Evolutionary conservation across 768 basidiomycete species (phyloP).

Genomic region (Lepiota brunneoincarnata): DNA sequence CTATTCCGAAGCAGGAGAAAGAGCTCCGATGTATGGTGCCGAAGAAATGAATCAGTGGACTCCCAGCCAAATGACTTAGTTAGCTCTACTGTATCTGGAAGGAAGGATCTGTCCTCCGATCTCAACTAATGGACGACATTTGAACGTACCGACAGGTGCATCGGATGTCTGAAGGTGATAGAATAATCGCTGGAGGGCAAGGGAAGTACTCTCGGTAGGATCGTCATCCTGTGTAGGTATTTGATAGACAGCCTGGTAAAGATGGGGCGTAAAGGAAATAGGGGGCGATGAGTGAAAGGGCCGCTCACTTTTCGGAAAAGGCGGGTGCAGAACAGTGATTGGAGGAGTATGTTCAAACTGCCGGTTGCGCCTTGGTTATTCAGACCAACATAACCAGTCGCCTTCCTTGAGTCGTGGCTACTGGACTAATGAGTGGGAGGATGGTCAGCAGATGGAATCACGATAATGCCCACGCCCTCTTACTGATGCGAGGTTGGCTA

Average conservation of each 20-base stretch:
- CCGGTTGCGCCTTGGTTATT: constrained; percentile 99
- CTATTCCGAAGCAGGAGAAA: constrained; percentile 97
- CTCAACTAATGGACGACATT: neutral
- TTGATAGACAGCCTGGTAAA: constrained; percentile 90
- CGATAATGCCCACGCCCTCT: no score
- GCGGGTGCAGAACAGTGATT: constrained; percentile 92
- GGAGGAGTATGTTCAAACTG: constrained; percentile 99
- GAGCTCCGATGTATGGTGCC: constrained; percentile 99
- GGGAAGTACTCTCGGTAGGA: constrained; percentile 89
- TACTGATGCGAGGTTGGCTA: no score
- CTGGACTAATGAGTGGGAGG: constrained; percentile 19
- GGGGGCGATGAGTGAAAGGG: neutral
- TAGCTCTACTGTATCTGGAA: constrained; percentile 87
- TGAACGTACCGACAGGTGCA: constrained; percentile 82
- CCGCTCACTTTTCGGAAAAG: constrained; percentile 89
- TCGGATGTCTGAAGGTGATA: constrained; percentile 99
- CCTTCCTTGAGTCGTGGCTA: constrained; percentile 99
- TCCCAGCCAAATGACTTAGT: constrained; percentile 99
- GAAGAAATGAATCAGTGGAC: constrained; percentile 96
- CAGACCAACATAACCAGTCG: constrained; percentile 94
- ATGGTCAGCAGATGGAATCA: neutral
- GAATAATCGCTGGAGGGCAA: constrained; percentile 95
- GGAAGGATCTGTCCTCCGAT: constrained; percentile 4
- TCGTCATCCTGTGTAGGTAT: constrained; percentile 96
- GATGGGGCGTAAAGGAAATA: constrained; percentile 11